Evolutionary conservation across 2,329 filamentous ascomycete species (phyloP).

Genomic region (Fusarium incarnatum): DNA sequence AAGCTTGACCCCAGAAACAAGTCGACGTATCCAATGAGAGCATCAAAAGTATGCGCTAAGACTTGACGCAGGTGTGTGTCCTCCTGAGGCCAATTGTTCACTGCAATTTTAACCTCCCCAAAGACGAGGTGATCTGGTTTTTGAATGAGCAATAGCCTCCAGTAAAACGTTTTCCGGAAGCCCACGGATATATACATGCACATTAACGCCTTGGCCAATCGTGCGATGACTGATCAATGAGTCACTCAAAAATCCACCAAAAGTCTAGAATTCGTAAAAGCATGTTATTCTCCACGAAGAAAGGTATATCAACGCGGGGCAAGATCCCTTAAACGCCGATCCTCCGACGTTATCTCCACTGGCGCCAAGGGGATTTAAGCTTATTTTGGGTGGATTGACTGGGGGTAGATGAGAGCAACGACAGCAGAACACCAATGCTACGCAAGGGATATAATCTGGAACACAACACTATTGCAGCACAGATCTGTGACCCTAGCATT

Average conservation of each 20-base stretch:
- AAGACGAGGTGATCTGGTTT: too few relatives aligned
- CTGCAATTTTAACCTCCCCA: too few relatives aligned
- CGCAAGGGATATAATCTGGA: too few relatives aligned
- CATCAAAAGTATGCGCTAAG: too few relatives aligned
- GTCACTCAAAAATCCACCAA: background rate
- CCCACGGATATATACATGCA: background rate
- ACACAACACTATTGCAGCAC: too few relatives aligned
- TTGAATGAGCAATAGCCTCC: too few relatives aligned
- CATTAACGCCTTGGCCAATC: background rate
- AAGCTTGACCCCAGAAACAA: background rate
- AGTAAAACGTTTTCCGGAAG: background rate
- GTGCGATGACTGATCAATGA: background rate
- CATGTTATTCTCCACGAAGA: background rate
- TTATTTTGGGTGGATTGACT: slow-evolving; percentile 4
- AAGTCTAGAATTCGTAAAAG: background rate
- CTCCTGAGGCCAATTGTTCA: too few relatives aligned
- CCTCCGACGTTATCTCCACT: slow-evolving; percentile 33
- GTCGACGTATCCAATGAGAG: too few relatives aligned
- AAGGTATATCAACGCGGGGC: slow-evolving; percentile 29
- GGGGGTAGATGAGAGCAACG: slow-evolving; percentile 7
- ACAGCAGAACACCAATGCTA: background rate
- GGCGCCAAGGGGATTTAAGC: slow-evolving; percentile 29
- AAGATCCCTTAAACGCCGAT: slow-evolving; percentile 37
- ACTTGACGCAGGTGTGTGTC: too few relatives aligned
- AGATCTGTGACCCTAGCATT: background rate